Base-by-base conservation (phyloP, 768 basidiomycete genomes). In the Rhodotorula babjevae region DNA sequence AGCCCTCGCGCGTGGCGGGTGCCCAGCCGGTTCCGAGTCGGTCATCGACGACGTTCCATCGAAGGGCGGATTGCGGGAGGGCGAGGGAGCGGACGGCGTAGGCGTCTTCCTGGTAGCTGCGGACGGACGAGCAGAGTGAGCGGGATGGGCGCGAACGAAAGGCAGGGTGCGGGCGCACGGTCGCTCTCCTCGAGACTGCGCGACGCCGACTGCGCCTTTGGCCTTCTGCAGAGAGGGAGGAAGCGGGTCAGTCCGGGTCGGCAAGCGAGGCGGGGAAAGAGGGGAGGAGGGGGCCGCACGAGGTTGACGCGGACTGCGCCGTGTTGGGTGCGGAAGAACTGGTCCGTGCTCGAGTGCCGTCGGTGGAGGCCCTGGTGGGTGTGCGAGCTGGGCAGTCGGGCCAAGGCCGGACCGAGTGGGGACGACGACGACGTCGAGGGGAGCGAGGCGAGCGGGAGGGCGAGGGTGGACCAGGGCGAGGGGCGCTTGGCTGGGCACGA, bases 41-140 rank as follows among this genome's bases (percentile, higher is more conserved):
- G 36, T 64, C 70, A 36, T 67, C 70, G 63, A 72, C 47, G 67
- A 77, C 59, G 66, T 75, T 77, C 52, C 63, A 46, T 23, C 65
- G 66, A 18, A 78, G 63, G 2, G 73, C 72, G 2, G 60, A 53
- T 0, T 36, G 46, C 3, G 78, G 77, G 0, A 77, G 9, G 2
- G 69, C 16, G n/a, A 79, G 44, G 10, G 78, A 76, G 29, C 29
- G 36, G 8, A 77, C 69, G 15, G 73, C 36, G 36, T 62, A 77
- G 16, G 73, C 55, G 59, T 79, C 78, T 60, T 79, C 77, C 56
- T 79, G 78, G 42, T 79, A 77, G 7, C 70, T 75, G 68, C 6
- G 12, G 10, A 11, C 46, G 7, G n/a, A 0, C 2, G 31, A 10
- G n/a, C 42, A 27, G n/a, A 14, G 29, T 68, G 27, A 50, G 70